A percentile compares a stretch with the other conserved stretches of the same genome.
Evolutionary conservation across 768 basidiomycete species (phyloP).

Genomic region (Daedaleopsis nitida): DNA sequence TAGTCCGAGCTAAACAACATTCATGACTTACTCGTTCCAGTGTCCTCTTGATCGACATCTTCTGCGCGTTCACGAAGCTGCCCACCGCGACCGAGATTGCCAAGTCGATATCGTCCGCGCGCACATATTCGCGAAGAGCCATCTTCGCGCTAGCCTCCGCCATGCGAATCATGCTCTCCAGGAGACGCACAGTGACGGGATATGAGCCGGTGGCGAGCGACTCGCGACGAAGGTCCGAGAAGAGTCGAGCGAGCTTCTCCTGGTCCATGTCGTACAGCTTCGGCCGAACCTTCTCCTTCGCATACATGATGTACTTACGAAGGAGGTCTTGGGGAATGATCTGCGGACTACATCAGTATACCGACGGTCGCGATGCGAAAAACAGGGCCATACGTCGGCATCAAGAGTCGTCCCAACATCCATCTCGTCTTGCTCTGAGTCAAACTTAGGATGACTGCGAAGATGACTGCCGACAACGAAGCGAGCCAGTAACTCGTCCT

Average conservation of each 20-base stretch:
- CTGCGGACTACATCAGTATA: conserved; percentile 41
- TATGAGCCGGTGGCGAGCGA: conserved; percentile 98
- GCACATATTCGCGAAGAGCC: conserved; percentile 94
- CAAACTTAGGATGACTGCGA: conserved; percentile 92
- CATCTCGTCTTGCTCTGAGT: conserved; percentile 85
- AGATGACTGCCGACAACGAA: conserved; percentile 99
- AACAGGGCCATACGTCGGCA: conserved; percentile 69
- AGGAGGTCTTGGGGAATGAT: conserved; percentile 96
- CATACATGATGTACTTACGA: conserved; percentile 99
- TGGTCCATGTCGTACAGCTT: conserved; percentile 95
- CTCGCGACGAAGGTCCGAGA: conserved; percentile 93
- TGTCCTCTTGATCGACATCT: conserved; percentile 98
- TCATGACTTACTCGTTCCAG: conserved; percentile 76
- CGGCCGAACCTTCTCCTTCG: conserved; percentile 88
- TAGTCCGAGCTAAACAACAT: background rate
- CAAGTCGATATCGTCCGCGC: conserved; percentile 94
- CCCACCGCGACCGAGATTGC: conserved; percentile 95
- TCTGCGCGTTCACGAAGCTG: conserved; percentile 95
- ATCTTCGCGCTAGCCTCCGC: conserved; percentile 98
- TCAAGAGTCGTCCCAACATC: conserved; percentile 88
- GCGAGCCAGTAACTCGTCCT: conserved; percentile 93
- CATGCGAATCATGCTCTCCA: conserved; percentile 99
- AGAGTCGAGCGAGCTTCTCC: conserved; percentile 92
- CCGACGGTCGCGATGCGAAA: background rate
- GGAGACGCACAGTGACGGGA: conserved; percentile 95